Conservation (phyloP, 2,329 filamentous ascomycete genomes). For the Fusarium siculi region DNA sequence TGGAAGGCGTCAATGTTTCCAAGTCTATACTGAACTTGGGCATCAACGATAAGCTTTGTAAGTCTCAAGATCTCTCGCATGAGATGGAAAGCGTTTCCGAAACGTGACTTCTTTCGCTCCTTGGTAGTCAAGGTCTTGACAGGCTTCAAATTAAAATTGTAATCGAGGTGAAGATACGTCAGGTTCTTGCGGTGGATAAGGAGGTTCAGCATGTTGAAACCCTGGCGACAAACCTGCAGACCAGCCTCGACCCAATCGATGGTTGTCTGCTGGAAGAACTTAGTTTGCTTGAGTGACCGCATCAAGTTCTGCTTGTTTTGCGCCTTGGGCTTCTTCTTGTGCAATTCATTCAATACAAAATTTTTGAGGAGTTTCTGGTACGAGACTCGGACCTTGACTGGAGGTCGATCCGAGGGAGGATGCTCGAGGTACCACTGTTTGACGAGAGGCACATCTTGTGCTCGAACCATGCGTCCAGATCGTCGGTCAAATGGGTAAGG, state of each 20-base stretch:
- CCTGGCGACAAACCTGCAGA: conserved; percentile 96
- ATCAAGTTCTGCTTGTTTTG: conserved; percentile 94
- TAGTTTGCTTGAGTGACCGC: conserved; percentile 90
- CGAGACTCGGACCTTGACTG: conserved; percentile 96
- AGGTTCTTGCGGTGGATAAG: conserved; percentile 98
- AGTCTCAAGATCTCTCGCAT: conserved; percentile 97
- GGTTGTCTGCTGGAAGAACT: conserved; percentile 99
- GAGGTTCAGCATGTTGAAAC: conserved; percentile 99
- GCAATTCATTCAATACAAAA: conserved; percentile 94
- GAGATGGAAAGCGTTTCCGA: conserved; percentile 98
- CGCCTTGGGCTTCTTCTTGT: conserved; percentile 95
- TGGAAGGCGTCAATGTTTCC: conserved; percentile 99
- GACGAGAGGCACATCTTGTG: conserved; percentile 94
- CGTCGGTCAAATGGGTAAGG: conserved; percentile 95
- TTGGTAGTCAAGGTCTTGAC: conserved; percentile 99
- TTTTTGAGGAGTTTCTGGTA: conserved; percentile 98
- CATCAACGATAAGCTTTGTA: conserved; percentile 97
- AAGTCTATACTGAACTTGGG: conserved; percentile 95
- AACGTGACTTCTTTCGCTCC: conserved; percentile 98
- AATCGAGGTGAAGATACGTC: conserved; percentile 97
- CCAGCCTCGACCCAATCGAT: conserved; percentile 99
- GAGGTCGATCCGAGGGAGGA: conserved; percentile 83
- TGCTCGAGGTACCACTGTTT: conserved; percentile 99
- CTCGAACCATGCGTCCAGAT: conserved; percentile 94
- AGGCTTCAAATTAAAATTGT: conserved; percentile 99